Evolutionary conservation across 371 early-diverging fungal genomes (phyloP).

Genomic region (Blastocladiella emersonii): DNA sequence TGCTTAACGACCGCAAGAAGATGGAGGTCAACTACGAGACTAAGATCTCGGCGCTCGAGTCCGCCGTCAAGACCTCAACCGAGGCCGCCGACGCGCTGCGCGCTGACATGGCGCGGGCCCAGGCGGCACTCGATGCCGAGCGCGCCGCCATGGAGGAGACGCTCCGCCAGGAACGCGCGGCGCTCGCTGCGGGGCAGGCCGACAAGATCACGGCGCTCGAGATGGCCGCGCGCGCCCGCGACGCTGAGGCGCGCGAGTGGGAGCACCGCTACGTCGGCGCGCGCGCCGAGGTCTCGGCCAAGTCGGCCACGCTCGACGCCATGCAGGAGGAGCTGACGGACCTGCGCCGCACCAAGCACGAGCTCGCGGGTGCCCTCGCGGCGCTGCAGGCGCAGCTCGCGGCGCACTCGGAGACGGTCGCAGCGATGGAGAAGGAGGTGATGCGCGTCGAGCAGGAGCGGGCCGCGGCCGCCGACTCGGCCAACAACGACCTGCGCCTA

Average conservation of each 20-base stretch:
- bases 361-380: background rate
- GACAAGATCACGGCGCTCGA: background rate
- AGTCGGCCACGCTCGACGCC: background rate
- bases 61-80: background rate
- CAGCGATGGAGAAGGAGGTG: background rate
- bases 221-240: background rate
- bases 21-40: constrained; percentile 3
- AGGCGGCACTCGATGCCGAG: too few relatives aligned
- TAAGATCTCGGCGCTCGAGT: background rate
- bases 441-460: background rate
- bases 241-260: background rate
- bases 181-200: background rate
- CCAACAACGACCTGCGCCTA: background rate
- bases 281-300: background rate
- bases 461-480: background rate
- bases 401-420: background rate
- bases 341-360: background rate
- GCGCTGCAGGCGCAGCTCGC: background rate
- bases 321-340: background rate
- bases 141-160: too few relatives aligned
- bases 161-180: too few relatives aligned
- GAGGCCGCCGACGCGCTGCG: background rate
- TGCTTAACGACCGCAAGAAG: constrained; percentile 5
- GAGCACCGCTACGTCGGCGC: background rate
- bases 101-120: background rate